Evolutionary conservation across 768 basidiomycete species (phyloP).

Genomic region (Rhodotorula diobovata): DNA sequence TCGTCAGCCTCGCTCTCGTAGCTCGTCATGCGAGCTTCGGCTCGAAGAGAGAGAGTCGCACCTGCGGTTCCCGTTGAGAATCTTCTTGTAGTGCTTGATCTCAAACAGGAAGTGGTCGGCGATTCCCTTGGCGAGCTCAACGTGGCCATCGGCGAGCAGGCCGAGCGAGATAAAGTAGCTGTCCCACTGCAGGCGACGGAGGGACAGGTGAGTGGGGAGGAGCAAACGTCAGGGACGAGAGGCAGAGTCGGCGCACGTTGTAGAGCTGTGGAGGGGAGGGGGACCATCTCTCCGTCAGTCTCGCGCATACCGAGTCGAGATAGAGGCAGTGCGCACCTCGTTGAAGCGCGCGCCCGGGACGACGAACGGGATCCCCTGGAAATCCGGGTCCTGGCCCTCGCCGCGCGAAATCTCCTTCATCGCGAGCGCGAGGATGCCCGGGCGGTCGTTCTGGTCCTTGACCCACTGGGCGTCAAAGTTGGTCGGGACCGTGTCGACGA

Average conservation of each 20-base stretch:
- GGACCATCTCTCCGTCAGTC: too few relatives aligned
- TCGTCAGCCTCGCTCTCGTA: background rate
- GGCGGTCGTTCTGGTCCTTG: slow-evolving; percentile 87
- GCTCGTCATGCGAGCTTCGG: too few relatives aligned
- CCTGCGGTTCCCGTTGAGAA: slow-evolving; percentile 90
- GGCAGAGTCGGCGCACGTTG: slow-evolving; percentile 15
- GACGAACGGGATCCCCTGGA: slow-evolving; percentile 93
- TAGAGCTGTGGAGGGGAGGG: slow-evolving; percentile 27
- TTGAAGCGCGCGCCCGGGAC: slow-evolving; percentile 70
- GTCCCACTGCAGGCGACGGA: slow-evolving; percentile 46
- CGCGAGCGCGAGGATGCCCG: slow-evolving; percentile 86
- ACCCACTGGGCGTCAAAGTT: slow-evolving; percentile 83
- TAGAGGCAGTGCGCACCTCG: slow-evolving; percentile 1
- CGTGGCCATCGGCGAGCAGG: slow-evolving; percentile 87
- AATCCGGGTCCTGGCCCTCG: slow-evolving; percentile 60
- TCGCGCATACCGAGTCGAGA: background rate
- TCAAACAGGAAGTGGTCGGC: slow-evolving; percentile 99
- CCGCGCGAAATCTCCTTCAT: slow-evolving; percentile 82
- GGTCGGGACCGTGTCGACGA: slow-evolving; percentile 81
- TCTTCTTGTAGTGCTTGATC: slow-evolving; percentile 66
- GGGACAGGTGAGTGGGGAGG: background rate
- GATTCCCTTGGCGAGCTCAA: slow-evolving; percentile 93
- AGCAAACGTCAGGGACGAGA: too few relatives aligned
- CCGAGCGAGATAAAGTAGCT: slow-evolving; percentile 92
- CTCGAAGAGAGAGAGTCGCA: slow-evolving; percentile 48